These are phyloP conservation scores for Dysphania ambrosioides DNA, from an alignment of 148 eudicot genomes.

Conservation along the genomic window DNA sequence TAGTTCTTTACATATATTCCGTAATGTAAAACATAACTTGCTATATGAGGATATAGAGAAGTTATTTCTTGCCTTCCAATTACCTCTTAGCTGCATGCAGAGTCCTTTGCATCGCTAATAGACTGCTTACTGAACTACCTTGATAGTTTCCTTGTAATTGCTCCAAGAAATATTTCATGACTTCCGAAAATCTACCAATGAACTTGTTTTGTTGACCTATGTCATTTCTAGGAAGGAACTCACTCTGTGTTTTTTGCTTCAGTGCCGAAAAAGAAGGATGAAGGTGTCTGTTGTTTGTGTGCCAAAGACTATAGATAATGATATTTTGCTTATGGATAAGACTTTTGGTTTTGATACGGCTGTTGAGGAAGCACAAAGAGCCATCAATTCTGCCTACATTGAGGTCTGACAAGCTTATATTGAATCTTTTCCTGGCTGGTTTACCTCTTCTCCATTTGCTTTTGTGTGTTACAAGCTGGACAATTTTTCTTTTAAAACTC, in stretches of 20 bases:
- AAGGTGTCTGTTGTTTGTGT: constrained; percentile 93
- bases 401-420: constrained; percentile 47
- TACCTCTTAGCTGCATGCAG: background rate
- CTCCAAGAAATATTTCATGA: background rate
- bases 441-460: constrained; percentile 7
- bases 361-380: constrained; percentile 98
- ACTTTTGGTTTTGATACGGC: constrained; percentile 99
- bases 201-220: background rate
- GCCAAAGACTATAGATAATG: constrained; percentile 97
- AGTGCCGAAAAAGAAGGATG: constrained; percentile 83
- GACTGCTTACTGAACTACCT: background rate
- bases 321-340: constrained; percentile 94
- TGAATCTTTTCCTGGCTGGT: constrained; percentile 8
- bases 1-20: background rate
- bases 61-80: background rate
- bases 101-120: background rate
- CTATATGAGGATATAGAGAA: background rate
- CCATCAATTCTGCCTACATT: constrained; percentile 96
- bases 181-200: background rate
- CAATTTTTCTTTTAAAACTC: background rate
- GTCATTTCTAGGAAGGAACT: constrained; percentile 6
- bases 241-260: constrained; percentile 18
- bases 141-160: background rate
- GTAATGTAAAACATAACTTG: background rate
- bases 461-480: background rate